Evolutionary conservation across 768 basidiomycete genomes (phyloP), one percentile per base, ranked within the genome.

Genomic region (Mycena pura): DNA sequence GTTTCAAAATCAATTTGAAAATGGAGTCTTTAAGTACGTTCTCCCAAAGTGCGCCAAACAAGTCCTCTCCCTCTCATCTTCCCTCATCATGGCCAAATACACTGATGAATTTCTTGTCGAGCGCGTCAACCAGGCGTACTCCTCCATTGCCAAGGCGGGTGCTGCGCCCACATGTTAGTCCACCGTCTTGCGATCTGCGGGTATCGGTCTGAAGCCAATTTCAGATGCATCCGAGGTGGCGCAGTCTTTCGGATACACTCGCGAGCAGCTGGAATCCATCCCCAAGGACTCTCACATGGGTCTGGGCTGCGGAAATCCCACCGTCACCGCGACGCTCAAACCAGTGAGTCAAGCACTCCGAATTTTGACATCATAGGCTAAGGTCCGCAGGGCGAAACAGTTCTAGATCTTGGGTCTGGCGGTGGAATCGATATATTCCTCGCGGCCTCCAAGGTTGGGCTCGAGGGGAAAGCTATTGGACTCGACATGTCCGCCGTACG

Each of bases 351-450:
- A n/a, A n/a, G n/a, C n/a, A n/a, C n/a, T n/a, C n/a, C n/a, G n/a
- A n/a, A n/a, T n/a, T n/a, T n/a, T n/a, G n/a, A 50, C 0, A 69
- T 45, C n/a, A 6, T 50, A 13, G 40, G 9, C 19, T 14, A n/a
- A n/a, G n/a, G n/a, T n/a, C n/a, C n/a, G 17, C 60, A 86, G 85
- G 86, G 86, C 43, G 86, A 88, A 71, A 74, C 68, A 1, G 80
- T 86, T 4, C 68, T 88, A 2, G 83, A 88, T 68, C 75, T 88
- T 7, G 86, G 86, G 8, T 84, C 80, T 3, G 85, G 86, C 1
- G 84, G 79, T 2, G 86, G 86, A 0, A 74, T 84, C 11, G 84
- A 87, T 61, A 75, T 87, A 28, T 79, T 88, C 48, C 75, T 86
- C 10, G 82, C 85, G 0, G 84, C 84, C 2, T 53, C 68, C 0